These are phyloP conservation scores for Monosporascus sp. DNA, from an alignment of 2,329 filamentous ascomycete genomes.

Conservation along the genomic window DNA sequence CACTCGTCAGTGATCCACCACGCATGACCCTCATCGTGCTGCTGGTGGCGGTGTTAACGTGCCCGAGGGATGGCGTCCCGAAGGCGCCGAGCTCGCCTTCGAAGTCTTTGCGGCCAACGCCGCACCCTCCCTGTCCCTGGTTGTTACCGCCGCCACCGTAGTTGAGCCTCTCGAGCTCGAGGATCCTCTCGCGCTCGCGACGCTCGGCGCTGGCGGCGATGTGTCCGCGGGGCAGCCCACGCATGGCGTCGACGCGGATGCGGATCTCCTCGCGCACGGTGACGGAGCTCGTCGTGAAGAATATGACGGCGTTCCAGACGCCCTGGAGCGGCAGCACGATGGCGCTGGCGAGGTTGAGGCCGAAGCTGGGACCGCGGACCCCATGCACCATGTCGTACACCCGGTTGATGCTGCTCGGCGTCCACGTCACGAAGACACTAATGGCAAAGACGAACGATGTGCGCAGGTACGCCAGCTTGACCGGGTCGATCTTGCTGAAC, in stretches of 20 bases:
- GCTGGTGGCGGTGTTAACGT: conserved; percentile 1
- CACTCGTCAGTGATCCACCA: conserved; percentile 14
- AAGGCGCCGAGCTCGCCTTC: conserved; percentile 10
- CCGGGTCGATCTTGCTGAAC: conserved; percentile 44
- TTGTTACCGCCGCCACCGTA: neutral
- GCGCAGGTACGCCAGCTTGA: conserved; percentile 56
- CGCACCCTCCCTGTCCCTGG: neutral
- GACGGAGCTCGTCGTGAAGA: conserved; percentile 58
- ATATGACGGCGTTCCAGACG: conserved; percentile 76
- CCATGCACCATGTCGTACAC: conserved; percentile 62
- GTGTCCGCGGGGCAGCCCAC: conserved; percentile 22
- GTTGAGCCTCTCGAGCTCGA: conserved; percentile 18
- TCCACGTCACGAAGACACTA: conserved; percentile 58
- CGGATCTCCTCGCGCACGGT: conserved; percentile 32
- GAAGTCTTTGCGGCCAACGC: conserved; percentile 9
- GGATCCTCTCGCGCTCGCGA: conserved; percentile 18
- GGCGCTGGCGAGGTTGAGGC: conserved; percentile 63
- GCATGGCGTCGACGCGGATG: conserved; percentile 9
- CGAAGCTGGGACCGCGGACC: conserved; percentile 44
- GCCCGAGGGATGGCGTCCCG: neutral
- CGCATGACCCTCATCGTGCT: conserved; percentile 20
- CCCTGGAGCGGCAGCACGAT: conserved; percentile 73
- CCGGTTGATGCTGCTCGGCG: conserved; percentile 66
- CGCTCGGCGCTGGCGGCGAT: conserved; percentile 21
- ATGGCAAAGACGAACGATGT: conserved; percentile 58